A percentile compares a stretch with the other conserved stretches of the same genome.
Conservation (phyloP, 2,329 filamentous ascomycete species). For the Cladosporium sp. region DNA sequence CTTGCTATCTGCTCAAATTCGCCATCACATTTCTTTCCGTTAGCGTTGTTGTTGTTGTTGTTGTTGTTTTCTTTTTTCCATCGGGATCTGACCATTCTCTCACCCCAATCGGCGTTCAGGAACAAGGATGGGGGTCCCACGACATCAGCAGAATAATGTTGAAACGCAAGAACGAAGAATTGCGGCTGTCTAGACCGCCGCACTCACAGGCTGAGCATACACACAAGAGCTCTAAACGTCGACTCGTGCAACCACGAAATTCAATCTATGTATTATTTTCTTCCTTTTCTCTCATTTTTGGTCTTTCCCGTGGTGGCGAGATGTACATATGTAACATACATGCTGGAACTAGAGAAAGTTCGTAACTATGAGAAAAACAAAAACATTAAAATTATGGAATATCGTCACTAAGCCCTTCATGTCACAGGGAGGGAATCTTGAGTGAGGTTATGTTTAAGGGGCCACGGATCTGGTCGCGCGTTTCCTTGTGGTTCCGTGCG, state of each 20-base stretch:
- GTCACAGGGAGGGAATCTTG: not conserved
- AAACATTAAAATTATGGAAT: not conserved
- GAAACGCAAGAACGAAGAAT: not conserved
- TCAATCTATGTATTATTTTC: not conserved
- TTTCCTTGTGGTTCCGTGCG: not conserved
- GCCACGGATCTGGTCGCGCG: not conserved
- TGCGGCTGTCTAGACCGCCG: not conserved
- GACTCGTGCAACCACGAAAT: not conserved
- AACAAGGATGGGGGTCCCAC: not conserved
- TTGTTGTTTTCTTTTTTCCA: not conserved
- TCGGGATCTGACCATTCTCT: not conserved
- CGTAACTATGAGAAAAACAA: not conserved
- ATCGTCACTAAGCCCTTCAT: not conserved
- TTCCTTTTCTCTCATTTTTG: not conserved
- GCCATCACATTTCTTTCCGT: not conserved
- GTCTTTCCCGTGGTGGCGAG: not conserved
- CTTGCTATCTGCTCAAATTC: not conserved
- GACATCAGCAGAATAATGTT: constrained; percentile 10
- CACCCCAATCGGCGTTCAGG: constrained; percentile 1
- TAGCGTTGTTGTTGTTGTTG: not conserved
- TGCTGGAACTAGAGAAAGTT: not conserved
- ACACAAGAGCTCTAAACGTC: not conserved
- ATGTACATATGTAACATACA: not conserved
- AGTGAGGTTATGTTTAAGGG: not conserved
- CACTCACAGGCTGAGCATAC: not conserved